Evolutionary conservation across 2,329 filamentous ascomycete genomes (phyloP).

Genomic region (Alternaria sp.): DNA sequence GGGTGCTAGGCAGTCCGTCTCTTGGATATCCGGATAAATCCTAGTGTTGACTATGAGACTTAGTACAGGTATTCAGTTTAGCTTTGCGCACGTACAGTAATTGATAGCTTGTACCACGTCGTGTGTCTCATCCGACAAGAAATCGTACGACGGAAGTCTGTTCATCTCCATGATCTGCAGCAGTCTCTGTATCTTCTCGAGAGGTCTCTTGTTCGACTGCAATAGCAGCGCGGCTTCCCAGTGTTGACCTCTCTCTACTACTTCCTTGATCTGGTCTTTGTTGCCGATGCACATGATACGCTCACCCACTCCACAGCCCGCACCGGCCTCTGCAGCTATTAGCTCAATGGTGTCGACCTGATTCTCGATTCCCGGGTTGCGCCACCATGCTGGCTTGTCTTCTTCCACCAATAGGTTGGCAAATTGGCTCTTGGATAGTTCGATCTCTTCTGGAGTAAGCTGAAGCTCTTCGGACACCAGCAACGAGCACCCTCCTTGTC

Average conservation of each 20-base stretch:
- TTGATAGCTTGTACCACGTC: not conserved
- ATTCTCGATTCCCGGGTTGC: rapidly evolving
- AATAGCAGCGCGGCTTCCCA: not conserved
- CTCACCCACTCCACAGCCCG: not conserved
- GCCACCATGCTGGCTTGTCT: not conserved
- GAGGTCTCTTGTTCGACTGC: not conserved
- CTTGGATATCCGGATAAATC: not conserved
- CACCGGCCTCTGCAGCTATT: not conserved
- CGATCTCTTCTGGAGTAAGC: not conserved
- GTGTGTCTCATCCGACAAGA: not conserved
- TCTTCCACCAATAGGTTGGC: not conserved
- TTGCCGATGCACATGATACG: not conserved
- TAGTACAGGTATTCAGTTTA: not conserved
- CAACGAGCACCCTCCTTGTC: not conserved
- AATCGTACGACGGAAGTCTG: not conserved
- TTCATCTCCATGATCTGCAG: not conserved
- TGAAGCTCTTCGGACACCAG: not conserved
- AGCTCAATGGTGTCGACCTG: not conserved
- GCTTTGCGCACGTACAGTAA: not conserved
- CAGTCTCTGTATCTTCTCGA: not conserved
- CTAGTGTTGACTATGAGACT: not conserved
- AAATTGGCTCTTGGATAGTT: not conserved
- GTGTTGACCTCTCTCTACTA: not conserved
- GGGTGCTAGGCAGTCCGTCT: not conserved
- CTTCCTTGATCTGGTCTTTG: not conserved